A percentile compares a stretch with the other conserved stretches of the same genome.
Conservation (phyloP, 306 rosid species). For the Abrus pulchellus region DNA sequence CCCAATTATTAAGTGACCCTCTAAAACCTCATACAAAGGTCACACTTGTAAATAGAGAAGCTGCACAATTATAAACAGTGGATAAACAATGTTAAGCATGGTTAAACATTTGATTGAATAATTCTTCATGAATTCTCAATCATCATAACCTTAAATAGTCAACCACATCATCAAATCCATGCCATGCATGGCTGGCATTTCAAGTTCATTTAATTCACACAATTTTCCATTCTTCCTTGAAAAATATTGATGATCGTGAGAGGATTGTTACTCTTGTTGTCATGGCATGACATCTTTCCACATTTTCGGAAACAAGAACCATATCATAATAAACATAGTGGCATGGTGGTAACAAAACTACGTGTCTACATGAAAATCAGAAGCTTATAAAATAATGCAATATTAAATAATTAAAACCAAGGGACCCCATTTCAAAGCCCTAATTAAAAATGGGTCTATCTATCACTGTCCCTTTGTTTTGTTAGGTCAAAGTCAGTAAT, state of each 20-base stretch:
- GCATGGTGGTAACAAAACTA: constrained; percentile 27
- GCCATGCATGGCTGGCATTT: constrained; percentile 39
- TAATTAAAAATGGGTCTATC: constrained; percentile 40
- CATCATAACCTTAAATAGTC: not conserved
- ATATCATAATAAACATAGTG: constrained; percentile 32
- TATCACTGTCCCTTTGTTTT: constrained; percentile 37
- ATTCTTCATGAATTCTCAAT: not conserved
- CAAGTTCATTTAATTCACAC: constrained; percentile 15
- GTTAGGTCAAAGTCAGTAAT: constrained; percentile 37
- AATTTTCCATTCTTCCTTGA: not conserved
- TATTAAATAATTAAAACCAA: constrained; percentile 1
- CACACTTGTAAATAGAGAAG: no score
- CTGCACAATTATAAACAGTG: no score
- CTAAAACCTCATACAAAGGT: no score
- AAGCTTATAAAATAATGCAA: constrained; percentile 9
- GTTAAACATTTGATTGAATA: not conserved
- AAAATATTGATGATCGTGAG: constrained; percentile 36
- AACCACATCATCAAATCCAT: constrained; percentile 16
- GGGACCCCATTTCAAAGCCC: constrained; percentile 32
- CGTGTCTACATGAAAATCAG: constrained; percentile 45
- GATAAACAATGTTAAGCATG: no score
- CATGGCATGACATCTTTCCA: constrained; percentile 14
- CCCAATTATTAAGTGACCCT: no score
- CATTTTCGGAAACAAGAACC: not conserved
- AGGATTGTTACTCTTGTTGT: constrained; percentile 33